These are phyloP conservation scores for Acacia crassicarpa DNA, from an alignment of 306 rosid genomes.

Conservation along the genomic window DNA sequence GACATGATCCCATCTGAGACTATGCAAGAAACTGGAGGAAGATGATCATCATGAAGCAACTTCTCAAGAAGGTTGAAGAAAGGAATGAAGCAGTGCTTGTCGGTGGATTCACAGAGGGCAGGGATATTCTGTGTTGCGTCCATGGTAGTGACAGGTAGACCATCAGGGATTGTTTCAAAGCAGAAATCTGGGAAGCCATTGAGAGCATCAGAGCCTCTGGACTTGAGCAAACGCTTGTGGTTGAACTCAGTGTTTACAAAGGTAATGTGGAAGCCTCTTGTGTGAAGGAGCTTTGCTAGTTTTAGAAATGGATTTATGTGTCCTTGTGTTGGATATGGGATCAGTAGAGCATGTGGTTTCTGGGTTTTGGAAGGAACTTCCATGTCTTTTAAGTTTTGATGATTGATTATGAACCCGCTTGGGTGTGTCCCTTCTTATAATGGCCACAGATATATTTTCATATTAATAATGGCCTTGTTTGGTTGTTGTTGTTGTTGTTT, in stretches of 20 bases:
- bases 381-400: background rate
- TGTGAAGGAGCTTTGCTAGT: constrained; percentile 43
- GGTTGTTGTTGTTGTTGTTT: too few relatives aligned
- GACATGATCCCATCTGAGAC: constrained; percentile 46
- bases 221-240: constrained; percentile 41
- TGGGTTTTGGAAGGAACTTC: background rate
- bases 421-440: background rate
- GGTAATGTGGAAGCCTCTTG: constrained; percentile 44
- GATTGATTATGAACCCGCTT: background rate
- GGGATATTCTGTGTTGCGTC: constrained; percentile 45
- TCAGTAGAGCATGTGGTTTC: constrained; percentile 40
- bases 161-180: constrained; percentile 44
- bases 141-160: constrained; percentile 36
- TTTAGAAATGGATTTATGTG: constrained; percentile 49
- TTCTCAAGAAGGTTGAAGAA: constrained; percentile 38
- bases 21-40: constrained; percentile 41
- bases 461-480: too few relatives aligned
- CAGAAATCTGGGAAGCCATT: constrained; percentile 33
- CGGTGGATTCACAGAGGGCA: constrained; percentile 37
- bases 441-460: background rate
- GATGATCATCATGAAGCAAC: constrained; percentile 18
- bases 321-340: constrained; percentile 48
- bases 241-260: constrained; percentile 44
- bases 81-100: constrained; percentile 24
- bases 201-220: constrained; percentile 34